Percentiles rank a stretch among this genome's conserved stretches.
Evolutionary conservation across 2,329 filamentous ascomycete species (phyloP).

Genomic region (Coniella vitis): DNA sequence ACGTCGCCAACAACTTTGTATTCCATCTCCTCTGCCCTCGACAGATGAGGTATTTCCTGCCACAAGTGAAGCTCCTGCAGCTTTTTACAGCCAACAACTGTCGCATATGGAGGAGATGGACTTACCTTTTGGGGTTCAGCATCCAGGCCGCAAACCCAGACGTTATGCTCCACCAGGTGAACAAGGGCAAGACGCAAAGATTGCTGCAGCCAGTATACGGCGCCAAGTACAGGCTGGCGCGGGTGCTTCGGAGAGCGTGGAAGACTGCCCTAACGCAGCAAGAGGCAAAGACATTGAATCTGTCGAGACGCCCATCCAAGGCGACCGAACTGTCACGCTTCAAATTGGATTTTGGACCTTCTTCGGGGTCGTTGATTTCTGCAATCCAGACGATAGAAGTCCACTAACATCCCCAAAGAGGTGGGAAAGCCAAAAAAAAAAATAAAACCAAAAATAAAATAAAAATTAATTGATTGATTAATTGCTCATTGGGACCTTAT

Average conservation of each 20-base stretch:
- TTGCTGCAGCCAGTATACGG: constrained; percentile 26
- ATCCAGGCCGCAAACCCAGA: constrained; percentile 15
- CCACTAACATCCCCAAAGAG: no score
- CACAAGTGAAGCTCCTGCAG: constrained; percentile 23
- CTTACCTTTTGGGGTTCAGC: constrained; percentile 21
- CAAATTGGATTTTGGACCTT: neutral
- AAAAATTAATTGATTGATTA: no score
- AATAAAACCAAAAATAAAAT: no score
- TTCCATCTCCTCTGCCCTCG: constrained; percentile 26
- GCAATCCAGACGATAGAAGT: no score
- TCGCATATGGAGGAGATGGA: constrained; percentile 29
- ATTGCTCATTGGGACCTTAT: no score
- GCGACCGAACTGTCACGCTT: neutral
- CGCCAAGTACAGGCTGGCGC: constrained; percentile 23
- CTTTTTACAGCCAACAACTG: constrained; percentile 21
- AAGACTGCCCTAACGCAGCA: constrained; percentile 16
- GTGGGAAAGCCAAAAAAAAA: no score
- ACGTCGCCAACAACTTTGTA: constrained; percentile 26
- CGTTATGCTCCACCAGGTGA: constrained; percentile 18
- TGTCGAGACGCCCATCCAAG: neutral
- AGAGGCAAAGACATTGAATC: neutral
- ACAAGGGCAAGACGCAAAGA: constrained; percentile 11
- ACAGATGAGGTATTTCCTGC: constrained; percentile 26
- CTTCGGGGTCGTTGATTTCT: neutral
- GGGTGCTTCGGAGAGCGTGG: constrained; percentile 24